Base-by-base conservation (phyloP, 805 yeast species). In the Tetrapisispora pingtungensis region DNA sequence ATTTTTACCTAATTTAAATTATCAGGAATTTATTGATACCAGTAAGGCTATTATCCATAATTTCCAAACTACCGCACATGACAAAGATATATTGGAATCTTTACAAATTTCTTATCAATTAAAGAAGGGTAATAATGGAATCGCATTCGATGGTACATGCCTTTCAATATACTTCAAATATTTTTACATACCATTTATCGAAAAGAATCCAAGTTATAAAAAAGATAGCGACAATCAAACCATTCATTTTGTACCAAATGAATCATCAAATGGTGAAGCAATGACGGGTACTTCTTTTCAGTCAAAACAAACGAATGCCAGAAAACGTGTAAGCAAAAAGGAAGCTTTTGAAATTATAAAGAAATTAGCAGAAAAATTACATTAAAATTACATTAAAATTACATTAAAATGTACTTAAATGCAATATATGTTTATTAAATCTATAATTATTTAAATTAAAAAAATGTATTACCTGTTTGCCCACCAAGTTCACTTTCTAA, bases 301-400 rank as follows among this genome's bases (percentile, higher is more conserved):
- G 28, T 15, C 43, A 1, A 57, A 58, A 42, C 41, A 48, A 10
- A 33, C 43, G 4, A 24, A 47, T 1, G 46, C 42, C 5, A 55
- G 57, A 43, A 62, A 62, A 26, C 54, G 64, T 35, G 64, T 62
- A 5, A 61, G 64, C 22, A 62, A 62, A 46, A 62, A 57, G 39
- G 66, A 62, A 33, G 61, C 57, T 5, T 61, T 62, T 31, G 66
- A 62, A 41, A 55, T 51, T 45, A 53, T 62, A 15, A 51, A 52
- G 15, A 43, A 45, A 1, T 28, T 61, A 14, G 55, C 54, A 4
- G 65, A 61, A 10, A 59, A 53, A 44, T 49, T 52, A 18, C 41
- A 45, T 15, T 35, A 35, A 19, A 14, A 15, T 13, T n/a, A n/a
- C n/a, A n/a, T n/a, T n/a, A 10, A 59, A 53, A 44, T 49, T 52